These are phyloP conservation scores for Prunus mume DNA, from an alignment of 306 rosid genomes.

Conservation along the genomic window DNA sequence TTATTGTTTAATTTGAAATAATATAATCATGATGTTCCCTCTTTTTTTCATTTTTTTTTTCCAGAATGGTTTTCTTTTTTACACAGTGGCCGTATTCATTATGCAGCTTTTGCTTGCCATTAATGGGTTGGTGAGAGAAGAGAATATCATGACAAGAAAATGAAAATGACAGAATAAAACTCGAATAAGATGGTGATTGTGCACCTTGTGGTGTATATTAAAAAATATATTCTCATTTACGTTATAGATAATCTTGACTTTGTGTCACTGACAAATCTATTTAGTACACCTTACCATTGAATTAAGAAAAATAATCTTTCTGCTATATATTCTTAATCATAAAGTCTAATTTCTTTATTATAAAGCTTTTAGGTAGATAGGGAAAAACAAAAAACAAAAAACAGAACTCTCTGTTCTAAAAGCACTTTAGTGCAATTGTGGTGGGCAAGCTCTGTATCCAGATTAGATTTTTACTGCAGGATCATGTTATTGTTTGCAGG, in stretches of 20 bases:
- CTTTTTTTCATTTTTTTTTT: neutral
- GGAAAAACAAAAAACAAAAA: too few relatives aligned
- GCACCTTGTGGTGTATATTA: too few relatives aligned
- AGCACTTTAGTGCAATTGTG: too few relatives aligned
- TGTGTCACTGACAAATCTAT: conserved; percentile 5
- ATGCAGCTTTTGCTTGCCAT: conserved; percentile 52
- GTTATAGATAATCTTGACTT: conserved; percentile 11
- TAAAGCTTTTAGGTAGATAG: neutral
- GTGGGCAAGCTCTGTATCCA: too few relatives aligned
- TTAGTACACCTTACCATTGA: neutral
- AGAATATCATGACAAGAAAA: conserved; percentile 32
- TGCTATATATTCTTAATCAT: neutral
- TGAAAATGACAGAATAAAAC: neutral
- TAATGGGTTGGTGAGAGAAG: conserved; percentile 32
- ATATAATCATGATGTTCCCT: conserved; percentile 10
- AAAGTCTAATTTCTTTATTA: neutral
- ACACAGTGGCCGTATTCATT: conserved; percentile 5
- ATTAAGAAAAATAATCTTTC: neutral
- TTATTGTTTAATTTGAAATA: neutral
- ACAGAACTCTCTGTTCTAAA: too few relatives aligned
- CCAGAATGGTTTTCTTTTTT: neutral
- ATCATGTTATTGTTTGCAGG: conserved; percentile 35
- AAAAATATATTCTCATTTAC: neutral
- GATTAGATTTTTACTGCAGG: too few relatives aligned
- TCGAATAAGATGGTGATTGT: too few relatives aligned